Conservation (phyloP, 2,329 filamentous ascomycete species). For the Sporothrix pseudoabietina region DNA sequence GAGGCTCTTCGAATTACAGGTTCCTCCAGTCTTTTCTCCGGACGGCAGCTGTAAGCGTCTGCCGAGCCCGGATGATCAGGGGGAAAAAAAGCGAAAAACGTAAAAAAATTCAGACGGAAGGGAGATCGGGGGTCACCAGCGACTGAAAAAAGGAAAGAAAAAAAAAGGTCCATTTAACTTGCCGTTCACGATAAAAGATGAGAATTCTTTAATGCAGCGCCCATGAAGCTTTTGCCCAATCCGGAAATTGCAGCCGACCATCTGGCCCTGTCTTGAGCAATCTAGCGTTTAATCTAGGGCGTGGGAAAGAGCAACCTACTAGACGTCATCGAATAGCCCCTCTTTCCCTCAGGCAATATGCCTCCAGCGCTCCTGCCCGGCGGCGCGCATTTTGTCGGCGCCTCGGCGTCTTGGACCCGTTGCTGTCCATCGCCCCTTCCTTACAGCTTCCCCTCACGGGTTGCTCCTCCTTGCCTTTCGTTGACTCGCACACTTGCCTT, state of each 20-base stretch:
- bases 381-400: constrained; percentile 13
- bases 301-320: neutral
- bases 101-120: neutral
- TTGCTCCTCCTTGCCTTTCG: neutral
- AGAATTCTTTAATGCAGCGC: neutral
- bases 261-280: neutral
- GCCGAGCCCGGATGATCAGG: neutral
- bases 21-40: neutral
- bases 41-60: neutral
- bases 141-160: neutral
- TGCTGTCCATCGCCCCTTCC: neutral
- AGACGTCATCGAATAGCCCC: constrained; percentile 28
- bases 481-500: neutral
- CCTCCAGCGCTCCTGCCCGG: constrained; percentile 8
- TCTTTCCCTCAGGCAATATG: constrained; percentile 5
- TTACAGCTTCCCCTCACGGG: constrained; percentile 7
- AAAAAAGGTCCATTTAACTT: neutral
- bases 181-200: neutral
- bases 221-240: neutral
- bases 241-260: constrained; percentile 18
- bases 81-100: neutral
- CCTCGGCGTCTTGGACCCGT: neutral
- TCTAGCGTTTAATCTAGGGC: constrained; percentile 8
- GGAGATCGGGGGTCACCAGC: neutral
- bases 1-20: neutral